Percentiles rank a stretch among this genome's conserved stretches.
phyloP scores from a whole-genome alignment of 148 eudicot species.

The Silene latifolia region DNA sequence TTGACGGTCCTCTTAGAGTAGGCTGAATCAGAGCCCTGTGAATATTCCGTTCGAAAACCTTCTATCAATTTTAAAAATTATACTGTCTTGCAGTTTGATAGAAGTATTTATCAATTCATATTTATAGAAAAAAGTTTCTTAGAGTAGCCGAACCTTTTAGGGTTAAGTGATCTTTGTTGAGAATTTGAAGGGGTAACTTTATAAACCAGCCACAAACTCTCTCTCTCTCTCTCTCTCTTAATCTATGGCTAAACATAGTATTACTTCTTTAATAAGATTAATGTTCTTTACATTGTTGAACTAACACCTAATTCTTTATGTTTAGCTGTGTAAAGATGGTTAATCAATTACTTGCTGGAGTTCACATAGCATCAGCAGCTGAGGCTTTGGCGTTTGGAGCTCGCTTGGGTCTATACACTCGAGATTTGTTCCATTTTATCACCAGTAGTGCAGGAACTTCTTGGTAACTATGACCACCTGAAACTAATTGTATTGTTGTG shows the following conservation, averaged over 20 bases:
- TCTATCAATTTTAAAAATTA: background rate
- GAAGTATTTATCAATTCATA: no score
- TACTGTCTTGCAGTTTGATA: background rate
- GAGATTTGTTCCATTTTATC: constrained; percentile 61
- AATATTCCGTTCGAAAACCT: background rate
- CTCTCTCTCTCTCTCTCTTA: no score
- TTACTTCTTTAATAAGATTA: background rate
- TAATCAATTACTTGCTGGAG: constrained; percentile 99
- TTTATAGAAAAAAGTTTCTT: no score
- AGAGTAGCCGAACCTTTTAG: no score
- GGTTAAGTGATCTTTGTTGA: no score
- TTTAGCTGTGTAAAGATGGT: constrained; percentile 96
- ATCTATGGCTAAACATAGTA: no score
- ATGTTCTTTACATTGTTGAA: background rate
- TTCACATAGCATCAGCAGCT: constrained; percentile 98
- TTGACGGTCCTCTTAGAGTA: background rate
- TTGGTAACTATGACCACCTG: constrained; percentile 46
- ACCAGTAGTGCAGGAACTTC: constrained; percentile 76
- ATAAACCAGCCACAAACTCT: no score
- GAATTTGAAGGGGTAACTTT: no score
- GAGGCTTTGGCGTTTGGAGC: constrained; percentile 98
- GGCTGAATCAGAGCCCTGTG: background rate
- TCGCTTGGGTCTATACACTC: constrained; percentile 77
- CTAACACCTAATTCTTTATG: background rate
- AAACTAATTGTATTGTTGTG: background rate